Evolutionary conservation across 495 filamentous ascomycete species (phyloP).

Genomic region (Penicillium steckii): DNA sequence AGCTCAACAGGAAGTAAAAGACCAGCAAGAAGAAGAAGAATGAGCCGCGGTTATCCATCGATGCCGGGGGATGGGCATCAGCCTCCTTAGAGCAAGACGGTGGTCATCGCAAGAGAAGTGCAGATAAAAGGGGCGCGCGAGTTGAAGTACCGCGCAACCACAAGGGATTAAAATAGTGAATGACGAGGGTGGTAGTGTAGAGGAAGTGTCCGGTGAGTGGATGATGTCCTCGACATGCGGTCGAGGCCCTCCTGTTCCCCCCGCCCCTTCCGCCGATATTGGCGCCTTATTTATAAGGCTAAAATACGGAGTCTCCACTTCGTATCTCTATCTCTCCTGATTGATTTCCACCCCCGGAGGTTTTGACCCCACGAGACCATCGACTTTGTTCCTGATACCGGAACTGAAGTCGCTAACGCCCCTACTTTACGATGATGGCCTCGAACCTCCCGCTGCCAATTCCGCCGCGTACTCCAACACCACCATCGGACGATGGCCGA

Average conservation of each 20-base stretch:
- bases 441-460: slow-evolving; percentile 60
- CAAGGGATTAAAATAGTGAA: slow-evolving; percentile 17
- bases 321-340: background rate
- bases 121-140: slow-evolving; percentile 1
- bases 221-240: slow-evolving; percentile 40
- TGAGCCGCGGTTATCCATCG: slow-evolving; percentile 50
- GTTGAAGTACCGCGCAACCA: background rate
- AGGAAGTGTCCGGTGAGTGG: slow-evolving; percentile 21
- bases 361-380: slow-evolving; percentile 45
- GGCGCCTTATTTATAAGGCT: slow-evolving; percentile 9
- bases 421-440: slow-evolving; percentile 44
- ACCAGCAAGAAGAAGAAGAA: slow-evolving; percentile 50
- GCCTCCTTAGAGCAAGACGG: slow-evolving; percentile 26
- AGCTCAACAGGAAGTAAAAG: slow-evolving; percentile 49
- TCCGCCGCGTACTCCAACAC: slow-evolving; percentile 68
- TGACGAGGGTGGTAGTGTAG: slow-evolving; percentile 24
- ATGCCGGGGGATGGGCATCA: slow-evolving; percentile 34
- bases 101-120: slow-evolving; percentile 23
- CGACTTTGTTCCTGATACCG: slow-evolving; percentile 27
- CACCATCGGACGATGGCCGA: slow-evolving; percentile 56
- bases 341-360: slow-evolving; percentile 8
- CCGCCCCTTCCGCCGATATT: slow-evolving; percentile 18
- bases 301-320: background rate
- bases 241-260: slow-evolving; percentile 17
- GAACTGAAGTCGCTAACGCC: slow-evolving; percentile 1